Evolutionary conservation across 148 eudicot genomes (phyloP).

Genomic region (Cornus kousa): DNA sequence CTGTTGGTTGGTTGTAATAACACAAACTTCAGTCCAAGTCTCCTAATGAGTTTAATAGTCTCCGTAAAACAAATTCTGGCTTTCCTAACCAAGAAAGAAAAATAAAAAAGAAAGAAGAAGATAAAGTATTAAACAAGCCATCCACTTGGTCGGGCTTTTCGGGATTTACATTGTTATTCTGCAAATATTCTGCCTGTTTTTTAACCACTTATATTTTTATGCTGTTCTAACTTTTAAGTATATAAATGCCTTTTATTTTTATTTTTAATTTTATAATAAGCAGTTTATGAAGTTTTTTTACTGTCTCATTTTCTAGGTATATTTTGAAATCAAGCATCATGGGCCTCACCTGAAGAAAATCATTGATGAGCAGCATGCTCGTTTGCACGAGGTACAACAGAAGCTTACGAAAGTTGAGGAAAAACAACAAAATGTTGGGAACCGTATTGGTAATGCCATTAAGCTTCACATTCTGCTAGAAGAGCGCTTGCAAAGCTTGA

Average conservation of each 20-base stretch:
- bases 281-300: background rate
- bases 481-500: constrained; percentile 66
- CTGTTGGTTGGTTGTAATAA: too few species aligned
- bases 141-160: background rate
- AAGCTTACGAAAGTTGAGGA: constrained; percentile 63
- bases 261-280: background rate
- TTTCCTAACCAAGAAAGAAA: too few species aligned
- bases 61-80: too few species aligned
- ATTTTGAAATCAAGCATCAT: constrained; percentile 84
- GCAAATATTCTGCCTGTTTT: background rate
- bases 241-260: too few species aligned
- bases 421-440: constrained; percentile 54
- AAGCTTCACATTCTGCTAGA: constrained; percentile 53
- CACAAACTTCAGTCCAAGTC: too few species aligned
- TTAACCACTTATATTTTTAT: background rate
- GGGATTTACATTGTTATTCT: background rate
- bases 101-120: too few species aligned
- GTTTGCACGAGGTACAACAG: constrained; percentile 54
- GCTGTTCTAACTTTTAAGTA: background rate
- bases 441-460: constrained; percentile 49
- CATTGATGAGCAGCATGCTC: constrained; percentile 62
- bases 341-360: constrained; percentile 78
- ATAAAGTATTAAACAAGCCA: too few species aligned
- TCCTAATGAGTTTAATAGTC: too few species aligned
- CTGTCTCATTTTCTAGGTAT: constrained; percentile 47